Percentiles rank a stretch among this genome's conserved stretches.
phyloP scores from a whole-genome alignment of 805 yeast species.

The Kuraishia ogatae region DNA sequence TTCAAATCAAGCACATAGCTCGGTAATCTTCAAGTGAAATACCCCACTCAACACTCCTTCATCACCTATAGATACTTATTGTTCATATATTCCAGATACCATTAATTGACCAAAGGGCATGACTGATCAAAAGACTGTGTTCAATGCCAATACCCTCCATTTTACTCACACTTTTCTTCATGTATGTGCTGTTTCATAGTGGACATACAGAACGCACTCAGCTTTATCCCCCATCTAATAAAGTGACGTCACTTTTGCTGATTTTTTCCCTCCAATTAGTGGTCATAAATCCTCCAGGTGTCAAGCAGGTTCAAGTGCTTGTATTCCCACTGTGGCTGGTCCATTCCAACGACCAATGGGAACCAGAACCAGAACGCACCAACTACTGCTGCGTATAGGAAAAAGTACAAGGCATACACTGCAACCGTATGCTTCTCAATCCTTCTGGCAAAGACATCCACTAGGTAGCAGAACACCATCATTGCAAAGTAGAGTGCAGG shows the following conservation, averaged over 20 bases:
- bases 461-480: constrained; percentile 56
- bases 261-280: neutral
- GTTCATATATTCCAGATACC: neutral
- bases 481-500: constrained; percentile 95
- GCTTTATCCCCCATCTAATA: no score
- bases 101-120: no score
- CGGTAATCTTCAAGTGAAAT: neutral
- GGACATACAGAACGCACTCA: no score
- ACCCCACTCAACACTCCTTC: neutral
- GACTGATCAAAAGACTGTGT: no score
- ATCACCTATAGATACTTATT: no score
- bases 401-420: constrained; percentile 28
- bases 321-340: constrained; percentile 39
- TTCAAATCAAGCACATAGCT: neutral
- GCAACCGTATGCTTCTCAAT: constrained; percentile 13
- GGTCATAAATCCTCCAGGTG: constrained; percentile 40
- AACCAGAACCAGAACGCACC: constrained; percentile 52
- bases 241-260: no score
- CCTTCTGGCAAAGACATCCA: constrained; percentile 29
- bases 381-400: constrained; percentile 41
- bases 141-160: no score
- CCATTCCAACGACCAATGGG: constrained; percentile 80
- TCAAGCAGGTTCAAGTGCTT: constrained; percentile 42
- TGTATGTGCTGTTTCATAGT: no score
- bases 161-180: no score